Evolutionary conservation across 306 rosid genomes (phyloP).

Genomic region (Leucaena leucocephala): DNA sequence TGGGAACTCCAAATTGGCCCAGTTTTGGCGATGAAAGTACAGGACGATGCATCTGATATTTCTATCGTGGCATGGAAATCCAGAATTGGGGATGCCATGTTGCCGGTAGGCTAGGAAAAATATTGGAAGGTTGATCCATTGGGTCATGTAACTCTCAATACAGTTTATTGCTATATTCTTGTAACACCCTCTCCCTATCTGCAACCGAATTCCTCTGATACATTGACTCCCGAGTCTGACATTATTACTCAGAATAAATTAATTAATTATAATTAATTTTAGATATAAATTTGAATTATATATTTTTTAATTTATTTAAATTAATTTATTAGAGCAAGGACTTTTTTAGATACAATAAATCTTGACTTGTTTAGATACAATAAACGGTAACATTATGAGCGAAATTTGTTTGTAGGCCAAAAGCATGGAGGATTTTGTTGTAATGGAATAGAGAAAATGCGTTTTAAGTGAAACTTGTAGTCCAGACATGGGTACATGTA

Average conservation of each 20-base stretch:
- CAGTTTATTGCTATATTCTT: conserved; percentile 44
- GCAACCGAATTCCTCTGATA: background rate
- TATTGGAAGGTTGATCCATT: conserved; percentile 46
- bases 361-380: too few species aligned
- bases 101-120: conserved; percentile 36
- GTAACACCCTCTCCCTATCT: conserved; percentile 29
- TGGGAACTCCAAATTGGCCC: conserved; percentile 52
- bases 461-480: too few species aligned
- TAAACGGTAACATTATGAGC: too few species aligned
- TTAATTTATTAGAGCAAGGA: too few species aligned
- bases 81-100: conserved; percentile 46
- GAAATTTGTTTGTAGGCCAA: background rate
- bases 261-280: too few species aligned
- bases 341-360: too few species aligned
- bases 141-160: conserved; percentile 48
- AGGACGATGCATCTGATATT: conserved; percentile 46
- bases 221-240: background rate
- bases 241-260: too few species aligned
- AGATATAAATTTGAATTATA: too few species aligned
- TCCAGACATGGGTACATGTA: too few species aligned
- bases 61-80: conserved; percentile 46
- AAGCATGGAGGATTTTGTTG: background rate
- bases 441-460: too few species aligned
- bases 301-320: too few species aligned
- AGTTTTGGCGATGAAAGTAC: conserved; percentile 60